These are phyloP conservation scores for Cyberlindnera maritima DNA, from an alignment of 805 yeast species.

Conservation along the genomic window DNA sequence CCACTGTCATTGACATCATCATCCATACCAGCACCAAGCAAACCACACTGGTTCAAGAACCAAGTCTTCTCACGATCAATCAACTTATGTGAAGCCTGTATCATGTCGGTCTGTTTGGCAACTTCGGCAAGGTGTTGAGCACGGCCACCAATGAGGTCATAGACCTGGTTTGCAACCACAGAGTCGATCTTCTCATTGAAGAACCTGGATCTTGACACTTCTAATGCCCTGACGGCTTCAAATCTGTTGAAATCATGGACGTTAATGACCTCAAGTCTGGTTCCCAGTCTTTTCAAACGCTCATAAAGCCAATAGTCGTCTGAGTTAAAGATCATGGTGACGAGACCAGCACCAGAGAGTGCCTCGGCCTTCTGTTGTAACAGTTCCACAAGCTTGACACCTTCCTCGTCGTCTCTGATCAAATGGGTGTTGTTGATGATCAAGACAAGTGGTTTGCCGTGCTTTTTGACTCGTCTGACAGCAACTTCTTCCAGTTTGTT, in stretches of 20 bases:
- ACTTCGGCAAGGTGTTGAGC: constrained; percentile 80
- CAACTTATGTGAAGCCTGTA: constrained; percentile 62
- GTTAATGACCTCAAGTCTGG: constrained; percentile 69
- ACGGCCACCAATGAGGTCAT: constrained; percentile 75
- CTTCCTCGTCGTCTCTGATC: constrained; percentile 73
- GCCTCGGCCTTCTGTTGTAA: constrained; percentile 82
- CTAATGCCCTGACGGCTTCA: constrained; percentile 55
- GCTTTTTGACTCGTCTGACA: constrained; percentile 39
- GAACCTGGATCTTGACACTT: constrained; percentile 44
- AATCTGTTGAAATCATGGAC: constrained; percentile 57
- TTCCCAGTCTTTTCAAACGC: constrained; percentile 65
- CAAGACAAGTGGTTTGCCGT: constrained; percentile 57
- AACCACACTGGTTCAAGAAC: constrained; percentile 81
- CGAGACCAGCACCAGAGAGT: constrained; percentile 56
- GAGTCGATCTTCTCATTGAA: constrained; percentile 40
- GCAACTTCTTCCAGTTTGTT: constrained; percentile 74
- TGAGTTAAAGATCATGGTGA: constrained; percentile 63
- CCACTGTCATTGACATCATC: constrained; percentile 88
- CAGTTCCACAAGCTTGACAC: constrained; percentile 64
- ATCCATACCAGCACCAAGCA: constrained; percentile 76
- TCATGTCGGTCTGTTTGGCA: constrained; percentile 52
- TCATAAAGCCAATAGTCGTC: constrained; percentile 90
- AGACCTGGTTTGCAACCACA: constrained; percentile 48
- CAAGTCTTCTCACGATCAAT: constrained; percentile 82
- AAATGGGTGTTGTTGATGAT: constrained; percentile 75